phyloP scores from a whole-genome alignment of 2,329 filamentous ascomycete species.

The Claviceps pazoutovae region DNA sequence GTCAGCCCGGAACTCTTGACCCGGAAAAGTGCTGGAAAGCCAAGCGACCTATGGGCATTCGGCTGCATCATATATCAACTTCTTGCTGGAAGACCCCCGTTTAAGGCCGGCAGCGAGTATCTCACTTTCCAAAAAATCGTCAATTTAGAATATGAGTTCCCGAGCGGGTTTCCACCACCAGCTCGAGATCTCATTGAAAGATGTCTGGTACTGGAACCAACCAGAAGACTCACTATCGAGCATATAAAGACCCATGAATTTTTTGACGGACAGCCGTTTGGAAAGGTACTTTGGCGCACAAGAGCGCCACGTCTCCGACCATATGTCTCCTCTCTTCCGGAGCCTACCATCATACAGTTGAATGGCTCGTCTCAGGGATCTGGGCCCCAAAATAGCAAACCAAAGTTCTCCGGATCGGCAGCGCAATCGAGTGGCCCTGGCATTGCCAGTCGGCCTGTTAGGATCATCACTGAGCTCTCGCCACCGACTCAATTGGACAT shows the following conservation, averaged over 20 bases:
- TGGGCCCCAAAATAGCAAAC: conserved; percentile 14
- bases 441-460: conserved; percentile 46
- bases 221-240: conserved; percentile 73
- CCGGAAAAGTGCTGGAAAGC: conserved; percentile 93
- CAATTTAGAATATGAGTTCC: conserved; percentile 84
- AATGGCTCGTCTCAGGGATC: conserved; percentile 35
- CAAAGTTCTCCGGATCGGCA: conserved; percentile 14
- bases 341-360: conserved; percentile 60
- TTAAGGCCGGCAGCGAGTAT: conserved; percentile 93
- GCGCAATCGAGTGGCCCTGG: conserved; percentile 26
- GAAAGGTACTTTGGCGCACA: conserved; percentile 72
- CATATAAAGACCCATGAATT: conserved; percentile 96
- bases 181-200: conserved; percentile 84
- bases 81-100: conserved; percentile 86
- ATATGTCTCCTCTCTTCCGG: conserved; percentile 63
- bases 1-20: conserved; percentile 95
- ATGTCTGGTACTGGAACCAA: conserved; percentile 76
- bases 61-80: conserved; percentile 97
- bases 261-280: conserved; percentile 77
- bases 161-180: conserved; percentile 69
- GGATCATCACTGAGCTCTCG: conserved; percentile 86
- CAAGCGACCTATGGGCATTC: conserved; percentile 95
- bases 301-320: conserved; percentile 79
- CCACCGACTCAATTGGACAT: conserved; percentile 96
- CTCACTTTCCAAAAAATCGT: conserved; percentile 98